These are phyloP conservation scores for Trametes maxima DNA, from an alignment of 768 basidiomycete species.

Conservation along the genomic window DNA sequence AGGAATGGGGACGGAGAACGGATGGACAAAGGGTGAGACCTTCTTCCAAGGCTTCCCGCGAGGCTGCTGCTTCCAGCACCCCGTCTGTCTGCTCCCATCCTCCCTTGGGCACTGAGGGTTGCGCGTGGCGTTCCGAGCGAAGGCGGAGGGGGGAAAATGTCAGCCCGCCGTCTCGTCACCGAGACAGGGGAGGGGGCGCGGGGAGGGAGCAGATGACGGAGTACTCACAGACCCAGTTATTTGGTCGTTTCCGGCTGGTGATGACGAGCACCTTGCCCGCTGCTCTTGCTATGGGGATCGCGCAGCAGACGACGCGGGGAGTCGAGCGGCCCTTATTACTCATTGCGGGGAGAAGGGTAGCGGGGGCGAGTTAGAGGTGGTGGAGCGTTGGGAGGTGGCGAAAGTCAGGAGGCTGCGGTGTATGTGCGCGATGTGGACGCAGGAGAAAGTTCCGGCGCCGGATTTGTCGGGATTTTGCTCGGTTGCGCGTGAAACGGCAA, in stretches of 20 bases:
- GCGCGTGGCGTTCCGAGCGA: conserved; percentile 2
- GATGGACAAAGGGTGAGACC: conserved; percentile 87
- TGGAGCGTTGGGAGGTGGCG: conserved; percentile 2
- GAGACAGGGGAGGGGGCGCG: conserved; percentile 3
- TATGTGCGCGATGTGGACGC: neutral
- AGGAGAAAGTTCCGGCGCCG: conserved; percentile 5
- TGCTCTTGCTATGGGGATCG: conserved; percentile 77
- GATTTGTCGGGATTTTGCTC: conserved; percentile 7
- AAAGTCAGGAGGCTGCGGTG: conserved; percentile 12
- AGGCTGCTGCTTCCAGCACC: conserved; percentile 83
- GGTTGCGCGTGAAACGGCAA: conserved; percentile 2
- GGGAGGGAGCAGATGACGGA: conserved; percentile 12
- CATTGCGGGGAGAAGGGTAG: conserved; percentile 32
- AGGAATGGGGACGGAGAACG: conserved; percentile 59
- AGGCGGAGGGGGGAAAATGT: conserved; percentile 10
- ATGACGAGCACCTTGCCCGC: conserved; percentile 80
- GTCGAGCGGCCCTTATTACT: conserved; percentile 74
- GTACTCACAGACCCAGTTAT: conserved; percentile 87
- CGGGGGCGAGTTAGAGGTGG: conserved; percentile 9
- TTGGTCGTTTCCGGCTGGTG: conserved; percentile 80
- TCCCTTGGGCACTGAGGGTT: conserved; percentile 79
- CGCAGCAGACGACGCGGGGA: conserved; percentile 88
- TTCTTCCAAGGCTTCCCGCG: conserved; percentile 93
- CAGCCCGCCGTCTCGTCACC: conserved; percentile 11
- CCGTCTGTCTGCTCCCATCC: conserved; percentile 87